Base-by-base conservation (phyloP, 768 basidiomycete genomes). In the Lactarius psammicola region DNA sequence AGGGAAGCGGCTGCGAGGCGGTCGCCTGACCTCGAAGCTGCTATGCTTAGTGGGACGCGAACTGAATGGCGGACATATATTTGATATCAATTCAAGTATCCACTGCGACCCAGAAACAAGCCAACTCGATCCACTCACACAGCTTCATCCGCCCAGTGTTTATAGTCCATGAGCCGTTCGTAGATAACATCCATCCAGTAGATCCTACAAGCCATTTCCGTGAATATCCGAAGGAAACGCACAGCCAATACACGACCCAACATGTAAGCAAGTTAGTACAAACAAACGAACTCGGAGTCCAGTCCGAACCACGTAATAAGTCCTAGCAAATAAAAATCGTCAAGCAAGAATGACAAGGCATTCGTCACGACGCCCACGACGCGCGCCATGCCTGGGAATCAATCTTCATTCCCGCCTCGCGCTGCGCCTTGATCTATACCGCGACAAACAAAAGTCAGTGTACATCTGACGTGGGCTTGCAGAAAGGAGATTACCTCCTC, bases 351-450 rank as follows among this genome's bases (percentile, higher is more conserved):
- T 8, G 54, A 38, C 23, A 31, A n/a, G 8, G 42, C 36, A 44
- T n/a, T 20, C 8, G 0, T 59, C 28, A 66, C 26, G 56, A 26
- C 9, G 66, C 62, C 66, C 51, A 67, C 28, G 62, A 59, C n/a
- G 61, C 42, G 53, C 66, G 66, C 66, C 40, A 67, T 3, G 58
- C 42, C 17, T 55, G 66, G 8, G 31, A 30, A 55, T 67, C 66
- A 28, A 63, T 20, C 28, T 63, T 59, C 17, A 15, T 28, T 28
- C 66, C 66, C 15, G 66, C 66, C 33, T 67, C 66, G 13, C 66
- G 66, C 31, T 63, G 56, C 20, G 61, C 66, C 36, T 46, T 67
- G 51, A 67, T 56, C 66, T 67, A 59, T 17, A 63, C 30, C 42
- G 15, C 40, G 23, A 57, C 31, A 30, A 8, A 42, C 11, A 36